Base-by-base conservation (phyloP, 176 grass and related monocot species). In the Hsuehochloa calcarea region DNA sequence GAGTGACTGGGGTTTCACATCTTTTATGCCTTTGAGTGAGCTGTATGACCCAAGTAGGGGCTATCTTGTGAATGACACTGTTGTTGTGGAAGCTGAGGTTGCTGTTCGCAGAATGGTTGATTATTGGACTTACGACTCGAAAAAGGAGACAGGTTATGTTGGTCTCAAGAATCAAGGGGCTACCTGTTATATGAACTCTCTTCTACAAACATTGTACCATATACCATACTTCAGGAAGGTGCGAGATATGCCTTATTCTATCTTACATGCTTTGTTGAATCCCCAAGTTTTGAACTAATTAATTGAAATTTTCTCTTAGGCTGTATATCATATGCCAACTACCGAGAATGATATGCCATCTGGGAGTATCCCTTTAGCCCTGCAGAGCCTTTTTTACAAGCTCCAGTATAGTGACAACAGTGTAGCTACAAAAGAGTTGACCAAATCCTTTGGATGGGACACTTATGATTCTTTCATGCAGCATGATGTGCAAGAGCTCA, bases 381-480 rank as follows among this genome's bases (percentile, higher is more conserved):
- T 98, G 63, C 96, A 98, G 85, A 98, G 96, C 82, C 91, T 98
- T 56, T 98, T 98, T 79, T 98, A 98, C 86, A 98, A 98, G 80
- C 93, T 98, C 71, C 96, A 98, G 73, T 98, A 98, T 66, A 95
- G 91, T 60, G 96, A 98, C 77, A 98, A 80, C 60, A 95, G 96
- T n/a, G 88, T 98, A 84, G 89, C 96, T 39, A 98, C 96, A 22
- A 98, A 98, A 86, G 96, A 98, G 59, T 86, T 98, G 83, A 98
- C 96, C 43, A 98, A 98, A 90, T 98, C 96, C 87, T 98, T 98
- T 87, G 96, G 96, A 72, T 98, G 96, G 96, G 96, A 98, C 81
- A 98, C 93, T 65, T 95, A 98, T 74, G 96, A 98, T 91, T 98
- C 96, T 89, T 98, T 98, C 81, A 98, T 98, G 96, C 96, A 98